Evolutionary conservation across 176 grass and related monocot species (phyloP).

Genomic region (Guadua angustifolia): DNA sequence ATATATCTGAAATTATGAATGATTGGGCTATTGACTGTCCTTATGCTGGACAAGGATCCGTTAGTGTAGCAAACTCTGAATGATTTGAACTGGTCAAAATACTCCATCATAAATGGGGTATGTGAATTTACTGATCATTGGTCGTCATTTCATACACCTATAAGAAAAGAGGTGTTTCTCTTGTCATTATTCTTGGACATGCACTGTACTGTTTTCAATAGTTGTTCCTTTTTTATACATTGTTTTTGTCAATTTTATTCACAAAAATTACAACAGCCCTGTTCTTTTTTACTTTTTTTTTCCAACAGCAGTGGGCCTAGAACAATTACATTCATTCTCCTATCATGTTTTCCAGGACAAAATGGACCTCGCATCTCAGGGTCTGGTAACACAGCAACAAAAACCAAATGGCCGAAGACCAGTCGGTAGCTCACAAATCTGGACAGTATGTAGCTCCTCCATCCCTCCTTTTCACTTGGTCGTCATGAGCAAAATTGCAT

Average conservation of each 20-base stretch:
- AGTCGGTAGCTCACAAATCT: slow-evolving; percentile 58
- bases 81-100: neutral
- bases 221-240: slow-evolving; percentile 22
- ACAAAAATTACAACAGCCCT: slow-evolving; percentile 1
- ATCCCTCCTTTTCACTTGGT: slow-evolving; percentile 14
- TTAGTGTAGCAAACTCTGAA: neutral
- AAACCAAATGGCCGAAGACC: slow-evolving; percentile 46
- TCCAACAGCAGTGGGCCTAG: neutral
- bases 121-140: slow-evolving; percentile 9
- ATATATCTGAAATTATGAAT: slow-evolving; percentile 8
- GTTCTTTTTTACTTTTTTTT: no score
- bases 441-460: slow-evolving; percentile 50
- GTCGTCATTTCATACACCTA: neutral
- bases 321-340: neutral
- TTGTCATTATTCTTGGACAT: neutral
- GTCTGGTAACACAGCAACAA: slow-evolving; percentile 43
- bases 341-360: slow-evolving; percentile 51
- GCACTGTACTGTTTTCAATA: slow-evolving; percentile 11
- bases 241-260: slow-evolving; percentile 11
- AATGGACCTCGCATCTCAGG: slow-evolving; percentile 45
- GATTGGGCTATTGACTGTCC: neutral
- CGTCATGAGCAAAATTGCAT: slow-evolving; percentile 20
- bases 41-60: neutral
- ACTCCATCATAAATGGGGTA: slow-evolving; percentile 1
- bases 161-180: neutral